phyloP scores from a whole-genome alignment of 371 early-diverging fungal genomes.

The Dichotomocladium elegans region DNA sequence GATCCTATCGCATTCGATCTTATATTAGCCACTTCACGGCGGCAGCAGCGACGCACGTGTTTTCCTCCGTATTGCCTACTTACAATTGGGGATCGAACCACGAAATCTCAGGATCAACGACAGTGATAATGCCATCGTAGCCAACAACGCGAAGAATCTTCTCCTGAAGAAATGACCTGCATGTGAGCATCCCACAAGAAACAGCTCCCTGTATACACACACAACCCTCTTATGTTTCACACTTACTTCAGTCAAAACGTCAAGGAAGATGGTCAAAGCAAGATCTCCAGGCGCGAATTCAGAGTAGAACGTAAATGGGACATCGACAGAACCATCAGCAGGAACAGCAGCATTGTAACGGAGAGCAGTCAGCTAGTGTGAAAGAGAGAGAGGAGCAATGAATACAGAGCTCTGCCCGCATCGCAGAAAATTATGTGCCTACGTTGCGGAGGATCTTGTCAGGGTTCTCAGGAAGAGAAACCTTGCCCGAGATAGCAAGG shows the following conservation, averaged over 20 bases:
- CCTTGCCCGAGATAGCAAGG: constrained; percentile 36
- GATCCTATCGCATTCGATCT: constrained; percentile 13
- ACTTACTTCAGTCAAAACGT: constrained; percentile 39
- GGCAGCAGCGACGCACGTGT: neutral
- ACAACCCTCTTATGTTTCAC: neutral
- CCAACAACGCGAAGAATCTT: constrained; percentile 37
- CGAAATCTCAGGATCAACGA: constrained; percentile 42
- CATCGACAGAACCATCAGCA: constrained; percentile 26
- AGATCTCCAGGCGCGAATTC: constrained; percentile 44
- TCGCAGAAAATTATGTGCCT: constrained; percentile 9
- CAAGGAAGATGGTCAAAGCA: constrained; percentile 39
- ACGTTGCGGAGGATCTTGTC: constrained; percentile 39
- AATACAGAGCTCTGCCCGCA: neutral
- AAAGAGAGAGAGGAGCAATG: no score
- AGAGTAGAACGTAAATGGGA: constrained; percentile 44
- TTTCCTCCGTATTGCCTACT: no score
- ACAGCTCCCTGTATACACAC: neutral
- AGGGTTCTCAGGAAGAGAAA: constrained; percentile 27
- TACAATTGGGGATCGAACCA: constrained; percentile 48
- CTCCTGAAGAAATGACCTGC: constrained; percentile 20
- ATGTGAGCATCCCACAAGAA: no score
- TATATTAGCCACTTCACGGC: neutral
- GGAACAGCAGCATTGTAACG: constrained; percentile 30
- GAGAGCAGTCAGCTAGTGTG: constrained; percentile 34
- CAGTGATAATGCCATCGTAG: constrained; percentile 38